These are phyloP conservation scores for Saturnispora serradocipensis DNA, from an alignment of 805 yeast genomes.

Conservation along the genomic window DNA sequence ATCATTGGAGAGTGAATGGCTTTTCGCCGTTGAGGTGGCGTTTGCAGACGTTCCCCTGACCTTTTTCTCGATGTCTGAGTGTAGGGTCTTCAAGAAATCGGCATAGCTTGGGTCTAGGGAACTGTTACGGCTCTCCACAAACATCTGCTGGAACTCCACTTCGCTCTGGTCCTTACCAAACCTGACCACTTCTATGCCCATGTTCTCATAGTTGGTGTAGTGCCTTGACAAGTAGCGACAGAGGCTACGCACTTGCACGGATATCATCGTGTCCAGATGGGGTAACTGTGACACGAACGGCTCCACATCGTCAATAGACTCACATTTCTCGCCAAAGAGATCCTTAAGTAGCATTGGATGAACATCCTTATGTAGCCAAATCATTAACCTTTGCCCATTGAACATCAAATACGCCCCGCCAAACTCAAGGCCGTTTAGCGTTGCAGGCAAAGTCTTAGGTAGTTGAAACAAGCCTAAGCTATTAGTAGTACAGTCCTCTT, in stretches of 20 bases:
- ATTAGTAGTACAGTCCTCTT: slow-evolving; percentile 45
- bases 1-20: background rate
- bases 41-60: slow-evolving; percentile 21
- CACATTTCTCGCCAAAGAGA: slow-evolving; percentile 52
- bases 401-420: slow-evolving; percentile 77
- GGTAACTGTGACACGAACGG: slow-evolving; percentile 55
- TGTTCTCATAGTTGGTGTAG: slow-evolving; percentile 29
- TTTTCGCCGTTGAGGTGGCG: background rate
- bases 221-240: slow-evolving; percentile 43
- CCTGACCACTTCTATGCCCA: slow-evolving; percentile 53
- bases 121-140: slow-evolving; percentile 65
- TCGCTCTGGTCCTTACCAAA: slow-evolving; percentile 57
- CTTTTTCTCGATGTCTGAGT: slow-evolving; percentile 49
- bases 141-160: slow-evolving; percentile 42
- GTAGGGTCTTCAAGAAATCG: slow-evolving; percentile 62
- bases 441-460: slow-evolving; percentile 42
- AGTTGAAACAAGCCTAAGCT: slow-evolving; percentile 34
- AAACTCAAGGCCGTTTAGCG: slow-evolving; percentile 34
- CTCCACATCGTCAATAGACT: slow-evolving; percentile 37
- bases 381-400: slow-evolving; percentile 48
- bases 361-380: slow-evolving; percentile 66
- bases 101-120: slow-evolving; percentile 48
- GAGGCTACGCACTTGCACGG: slow-evolving; percentile 56
- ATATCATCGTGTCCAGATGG: slow-evolving; percentile 55
- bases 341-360: slow-evolving; percentile 62